Evolutionary conservation across 495 filamentous ascomycete species (phyloP).

Genomic region (Cercophora sp.): DNA sequence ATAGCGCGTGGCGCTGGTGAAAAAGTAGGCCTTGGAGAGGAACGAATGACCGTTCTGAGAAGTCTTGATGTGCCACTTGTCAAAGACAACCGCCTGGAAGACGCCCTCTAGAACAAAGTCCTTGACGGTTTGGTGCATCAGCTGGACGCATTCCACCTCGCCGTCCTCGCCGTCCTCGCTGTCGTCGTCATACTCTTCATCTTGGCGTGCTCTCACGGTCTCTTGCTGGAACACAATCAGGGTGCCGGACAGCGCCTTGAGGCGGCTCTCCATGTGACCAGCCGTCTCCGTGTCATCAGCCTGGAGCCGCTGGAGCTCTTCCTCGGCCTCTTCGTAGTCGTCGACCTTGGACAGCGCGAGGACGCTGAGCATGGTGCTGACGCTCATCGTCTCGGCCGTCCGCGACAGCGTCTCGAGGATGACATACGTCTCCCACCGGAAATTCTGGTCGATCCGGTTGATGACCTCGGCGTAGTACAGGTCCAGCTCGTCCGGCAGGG

Average conservation of each 20-base stretch:
- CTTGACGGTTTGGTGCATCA: constrained; percentile 2
- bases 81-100: not conserved
- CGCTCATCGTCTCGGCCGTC: not conserved
- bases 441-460: not conserved
- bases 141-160: too few species aligned
- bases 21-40: not conserved
- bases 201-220: not conserved
- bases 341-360: not conserved
- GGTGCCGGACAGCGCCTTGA: not conserved
- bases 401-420: not conserved
- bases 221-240: not conserved
- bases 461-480: not conserved
- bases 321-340: not conserved
- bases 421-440: not conserved
- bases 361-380: not conserved
- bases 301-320: too few species aligned
- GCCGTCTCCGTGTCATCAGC: not conserved
- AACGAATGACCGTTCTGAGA: not conserved
- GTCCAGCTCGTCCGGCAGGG: not conserved
- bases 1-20: too few species aligned
- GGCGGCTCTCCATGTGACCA: not conserved
- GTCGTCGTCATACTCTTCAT: not conserved
- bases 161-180: not conserved
- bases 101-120: not conserved
- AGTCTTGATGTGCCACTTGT: too few species aligned